Conservation (phyloP, 257 asterid genomes). For the Buddleja alternifolia region DNA sequence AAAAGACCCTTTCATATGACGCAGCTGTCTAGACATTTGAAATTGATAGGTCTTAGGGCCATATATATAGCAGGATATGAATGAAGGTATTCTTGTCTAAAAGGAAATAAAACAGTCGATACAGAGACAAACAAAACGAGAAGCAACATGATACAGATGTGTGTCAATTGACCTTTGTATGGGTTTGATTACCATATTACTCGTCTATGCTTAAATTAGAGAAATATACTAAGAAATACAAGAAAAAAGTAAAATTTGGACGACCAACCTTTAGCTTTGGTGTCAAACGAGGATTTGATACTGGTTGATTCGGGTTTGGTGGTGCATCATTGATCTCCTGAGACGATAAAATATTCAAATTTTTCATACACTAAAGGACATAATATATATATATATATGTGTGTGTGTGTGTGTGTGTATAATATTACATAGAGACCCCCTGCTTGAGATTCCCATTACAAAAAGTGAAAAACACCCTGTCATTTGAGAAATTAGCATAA, state of each 20-base stretch:
- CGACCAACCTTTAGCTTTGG: slow-evolving; percentile 80
- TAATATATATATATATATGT: slow-evolving; percentile 6
- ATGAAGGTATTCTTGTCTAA: neutral
- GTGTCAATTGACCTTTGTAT: neutral
- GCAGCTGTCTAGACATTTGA: no score
- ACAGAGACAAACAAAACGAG: neutral
- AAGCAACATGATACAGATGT: neutral
- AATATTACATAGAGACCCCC: no score
- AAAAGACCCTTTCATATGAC: neutral
- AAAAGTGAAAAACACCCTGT: no score
- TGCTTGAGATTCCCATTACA: no score
- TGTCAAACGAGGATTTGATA: slow-evolving; percentile 68
- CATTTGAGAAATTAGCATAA: no score
- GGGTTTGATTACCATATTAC: neutral
- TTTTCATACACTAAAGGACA: slow-evolving; percentile 6
- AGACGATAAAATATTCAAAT: slow-evolving; percentile 22
- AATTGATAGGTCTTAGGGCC: neutral
- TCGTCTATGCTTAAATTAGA: neutral
- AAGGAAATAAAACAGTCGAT: neutral
- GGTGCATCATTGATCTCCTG: slow-evolving; percentile 95
- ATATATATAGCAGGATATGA: neutral
- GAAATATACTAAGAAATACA: slow-evolving; percentile 9
- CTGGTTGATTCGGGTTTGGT: slow-evolving; percentile 88
- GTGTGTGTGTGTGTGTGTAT: no score
- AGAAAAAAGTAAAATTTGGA: neutral